Conservation (phyloP, 2,329 filamentous ascomycete species). For the Colletotrichum limetticola region DNA sequence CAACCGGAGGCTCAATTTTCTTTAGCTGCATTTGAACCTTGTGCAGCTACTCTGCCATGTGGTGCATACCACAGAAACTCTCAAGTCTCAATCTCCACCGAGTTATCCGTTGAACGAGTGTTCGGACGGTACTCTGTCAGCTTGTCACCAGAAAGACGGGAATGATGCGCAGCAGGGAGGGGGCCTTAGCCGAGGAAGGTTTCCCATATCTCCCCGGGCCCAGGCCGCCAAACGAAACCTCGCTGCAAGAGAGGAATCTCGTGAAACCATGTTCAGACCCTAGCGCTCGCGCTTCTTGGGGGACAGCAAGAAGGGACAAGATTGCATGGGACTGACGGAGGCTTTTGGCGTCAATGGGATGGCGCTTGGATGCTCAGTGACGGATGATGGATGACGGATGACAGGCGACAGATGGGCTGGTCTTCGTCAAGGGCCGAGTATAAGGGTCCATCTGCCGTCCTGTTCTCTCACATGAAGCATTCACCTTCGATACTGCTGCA, state of each 20-base stretch:
- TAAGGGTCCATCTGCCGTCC: constrained; percentile 23
- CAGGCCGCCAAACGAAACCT: constrained; percentile 15
- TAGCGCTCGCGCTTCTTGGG: constrained; percentile 13
- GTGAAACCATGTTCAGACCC: constrained; percentile 33
- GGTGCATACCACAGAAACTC: background rate
- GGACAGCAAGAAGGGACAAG: background rate
- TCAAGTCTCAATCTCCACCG: background rate
- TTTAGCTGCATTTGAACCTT: background rate
- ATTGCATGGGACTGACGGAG: background rate
- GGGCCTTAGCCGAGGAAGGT: background rate
- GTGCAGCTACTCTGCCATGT: background rate
- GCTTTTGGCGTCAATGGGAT: constrained; percentile 10
- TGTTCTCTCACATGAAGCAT: background rate
- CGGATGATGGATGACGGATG: background rate
- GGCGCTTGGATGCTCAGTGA: constrained; percentile 23
- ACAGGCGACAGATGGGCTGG: background rate
- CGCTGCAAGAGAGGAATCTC: constrained; percentile 24
- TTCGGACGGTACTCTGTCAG: constrained; percentile 18
- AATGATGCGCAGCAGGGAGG: constrained; percentile 25
- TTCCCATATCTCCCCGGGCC: background rate
- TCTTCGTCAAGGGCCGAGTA: constrained; percentile 9
- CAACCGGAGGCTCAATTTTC: background rate
- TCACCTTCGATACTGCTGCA: background rate
- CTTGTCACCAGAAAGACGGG: background rate
- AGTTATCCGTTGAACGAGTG: constrained; percentile 4